These are phyloP conservation scores for Sphaerostilbella broomeana DNA, from an alignment of 2,329 filamentous ascomycete species.

Conservation along the genomic window DNA sequence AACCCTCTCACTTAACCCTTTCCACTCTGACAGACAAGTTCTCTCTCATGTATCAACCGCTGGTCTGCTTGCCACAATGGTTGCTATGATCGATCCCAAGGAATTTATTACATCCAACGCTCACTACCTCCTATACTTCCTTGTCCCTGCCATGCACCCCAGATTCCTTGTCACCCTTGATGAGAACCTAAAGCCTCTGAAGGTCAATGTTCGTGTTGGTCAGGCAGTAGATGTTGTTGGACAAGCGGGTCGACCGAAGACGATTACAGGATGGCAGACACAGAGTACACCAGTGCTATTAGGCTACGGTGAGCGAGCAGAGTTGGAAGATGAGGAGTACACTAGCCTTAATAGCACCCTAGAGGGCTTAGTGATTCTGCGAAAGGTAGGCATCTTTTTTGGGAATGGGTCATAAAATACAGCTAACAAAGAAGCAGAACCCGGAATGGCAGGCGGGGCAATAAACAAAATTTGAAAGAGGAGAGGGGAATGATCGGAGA, in stretches of 20 bases:
- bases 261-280: slow-evolving; percentile 98
- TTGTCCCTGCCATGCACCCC: slow-evolving; percentile 94
- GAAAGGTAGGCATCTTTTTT: slow-evolving; percentile 63
- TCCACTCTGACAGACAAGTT: slow-evolving; percentile 96
- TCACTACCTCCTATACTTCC: slow-evolving; percentile 95
- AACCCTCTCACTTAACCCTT: slow-evolving; percentile 91
- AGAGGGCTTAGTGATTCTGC: slow-evolving; percentile 90
- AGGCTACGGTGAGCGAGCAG: slow-evolving; percentile 89
- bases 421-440: too few species aligned
- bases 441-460: slow-evolving; percentile 35
- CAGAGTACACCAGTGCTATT: slow-evolving; percentile 97
- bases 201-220: slow-evolving; percentile 92
- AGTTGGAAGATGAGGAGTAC: slow-evolving; percentile 97
- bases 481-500: slow-evolving; percentile 1
- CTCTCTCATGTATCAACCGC: slow-evolving; percentile 86
- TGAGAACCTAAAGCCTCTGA: slow-evolving; percentile 86
- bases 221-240: slow-evolving; percentile 98
- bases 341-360: slow-evolving; percentile 84
- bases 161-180: slow-evolving; percentile 94
- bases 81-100: slow-evolving; percentile 94
- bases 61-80: slow-evolving; percentile 80
- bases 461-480: slow-evolving; percentile 20
- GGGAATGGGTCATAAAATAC: background rate
- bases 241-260: slow-evolving; percentile 94
- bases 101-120: slow-evolving; percentile 61